phyloP scores from a whole-genome alignment of 2,329 filamentous ascomycete species.

The Tolypocladium tropicale region DNA sequence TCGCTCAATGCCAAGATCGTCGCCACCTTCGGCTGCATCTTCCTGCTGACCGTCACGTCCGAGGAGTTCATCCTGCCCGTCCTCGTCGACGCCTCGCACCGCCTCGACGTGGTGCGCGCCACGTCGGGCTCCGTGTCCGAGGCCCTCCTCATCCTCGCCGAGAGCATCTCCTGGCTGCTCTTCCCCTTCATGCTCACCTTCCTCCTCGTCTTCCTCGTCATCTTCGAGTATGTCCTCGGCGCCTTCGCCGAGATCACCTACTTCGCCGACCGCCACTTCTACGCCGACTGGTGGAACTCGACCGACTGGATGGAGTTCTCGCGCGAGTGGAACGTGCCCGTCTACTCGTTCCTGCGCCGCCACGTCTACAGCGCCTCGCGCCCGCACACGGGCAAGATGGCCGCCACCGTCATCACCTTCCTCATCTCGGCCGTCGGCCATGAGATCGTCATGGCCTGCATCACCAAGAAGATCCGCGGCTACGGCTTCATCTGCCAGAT shows the following conservation, averaged over 20 bases:
- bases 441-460: constrained; percentile 94
- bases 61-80: constrained; percentile 96
- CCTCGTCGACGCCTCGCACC: constrained; percentile 56
- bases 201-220: constrained; percentile 90
- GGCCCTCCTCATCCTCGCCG: constrained; percentile 67
- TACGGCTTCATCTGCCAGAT: constrained; percentile 95
- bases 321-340: constrained; percentile 94
- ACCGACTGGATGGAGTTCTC: constrained; percentile 94
- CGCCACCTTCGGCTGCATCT: constrained; percentile 93
- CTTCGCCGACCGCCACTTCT: constrained; percentile 92
- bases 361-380: constrained; percentile 86
- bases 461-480: constrained; percentile 90
- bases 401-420: constrained; percentile 85
- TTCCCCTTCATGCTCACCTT: constrained; percentile 98
- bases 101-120: constrained; percentile 33
- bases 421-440: constrained; percentile 82
- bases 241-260: constrained; percentile 90
- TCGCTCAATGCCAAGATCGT: constrained; percentile 76
- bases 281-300: constrained; percentile 66
- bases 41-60: constrained; percentile 79
- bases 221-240: constrained; percentile 93
- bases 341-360: constrained; percentile 87
- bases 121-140: constrained; percentile 40
- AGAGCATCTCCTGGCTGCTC: constrained; percentile 82
- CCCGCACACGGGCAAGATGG: constrained; percentile 61